These are phyloP conservation scores for Pseudonectria foliicola DNA, from an alignment of 2,329 filamentous ascomycete genomes.

Conservation along the genomic window DNA sequence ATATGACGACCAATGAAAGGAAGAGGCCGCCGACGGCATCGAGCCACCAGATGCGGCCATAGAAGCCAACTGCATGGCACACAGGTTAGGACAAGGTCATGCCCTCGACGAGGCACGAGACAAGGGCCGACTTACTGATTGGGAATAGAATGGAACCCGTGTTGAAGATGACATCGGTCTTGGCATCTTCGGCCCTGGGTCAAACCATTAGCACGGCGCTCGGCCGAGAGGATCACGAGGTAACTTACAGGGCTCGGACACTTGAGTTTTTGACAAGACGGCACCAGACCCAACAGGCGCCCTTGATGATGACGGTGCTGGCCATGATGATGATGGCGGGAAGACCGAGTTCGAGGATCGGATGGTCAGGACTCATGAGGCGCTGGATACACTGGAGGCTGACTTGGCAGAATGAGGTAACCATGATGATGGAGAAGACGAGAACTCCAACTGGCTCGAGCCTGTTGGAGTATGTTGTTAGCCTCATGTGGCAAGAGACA, in stretches of 20 bases:
- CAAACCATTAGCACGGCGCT: conserved; percentile 6
- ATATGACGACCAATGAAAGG: conserved; percentile 71
- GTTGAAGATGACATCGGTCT: conserved; percentile 84
- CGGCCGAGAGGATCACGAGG: conserved; percentile 1
- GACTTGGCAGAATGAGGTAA: conserved; percentile 76
- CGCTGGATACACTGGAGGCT: conserved; percentile 62
- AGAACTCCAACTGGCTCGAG: conserved; percentile 75
- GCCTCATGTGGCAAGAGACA: conserved; percentile 1
- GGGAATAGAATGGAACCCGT: conserved; percentile 83
- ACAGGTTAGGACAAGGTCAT: neutral
- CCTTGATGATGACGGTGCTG: conserved; percentile 73
- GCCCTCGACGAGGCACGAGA: conserved; percentile 6
- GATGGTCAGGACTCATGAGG: conserved; percentile 53
- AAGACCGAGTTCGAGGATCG: conserved; percentile 63
- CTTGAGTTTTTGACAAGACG: conserved; percentile 78
- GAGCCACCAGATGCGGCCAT: conserved; percentile 73
- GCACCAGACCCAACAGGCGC: conserved; percentile 80
- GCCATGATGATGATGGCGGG: conserved; percentile 76
- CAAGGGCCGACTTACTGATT: conserved; percentile 39
- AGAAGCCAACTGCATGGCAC: conserved; percentile 57
- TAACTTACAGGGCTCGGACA: conserved; percentile 64
- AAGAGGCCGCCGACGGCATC: conserved; percentile 72
- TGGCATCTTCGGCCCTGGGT: conserved; percentile 41
- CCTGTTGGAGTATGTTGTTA: conserved; percentile 29
- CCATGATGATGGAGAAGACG: conserved; percentile 80